Conservation (phyloP, 2,329 filamentous ascomycete genomes). For the Myriosclerotinia curreyana region DNA sequence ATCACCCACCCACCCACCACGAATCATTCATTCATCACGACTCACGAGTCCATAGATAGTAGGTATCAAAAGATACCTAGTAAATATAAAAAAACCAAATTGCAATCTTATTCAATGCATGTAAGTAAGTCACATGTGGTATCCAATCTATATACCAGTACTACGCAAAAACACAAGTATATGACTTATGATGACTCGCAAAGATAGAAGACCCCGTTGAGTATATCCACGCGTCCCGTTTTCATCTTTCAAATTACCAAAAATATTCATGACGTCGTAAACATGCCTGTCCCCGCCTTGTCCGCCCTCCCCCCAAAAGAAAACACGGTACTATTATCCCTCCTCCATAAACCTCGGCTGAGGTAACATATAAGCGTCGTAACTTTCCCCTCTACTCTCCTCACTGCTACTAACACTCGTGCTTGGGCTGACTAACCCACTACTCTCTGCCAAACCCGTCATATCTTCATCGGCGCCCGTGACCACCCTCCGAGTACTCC, state of each 20-base stretch:
- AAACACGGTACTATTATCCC: constrained; percentile 3
- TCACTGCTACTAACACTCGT: constrained; percentile 38
- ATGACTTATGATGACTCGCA: not conserved
- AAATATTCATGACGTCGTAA: constrained; percentile 19
- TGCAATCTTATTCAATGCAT: not conserved
- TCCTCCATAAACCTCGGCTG: constrained; percentile 16
- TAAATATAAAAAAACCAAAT: not conserved
- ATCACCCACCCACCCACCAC: not conserved
- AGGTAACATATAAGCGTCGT: constrained; percentile 24
- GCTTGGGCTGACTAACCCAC: constrained; percentile 38
- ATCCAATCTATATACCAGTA: constrained; percentile 13
- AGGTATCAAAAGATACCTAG: no score
- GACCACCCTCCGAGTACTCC: constrained; percentile 22
- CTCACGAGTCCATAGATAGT: not conserved
- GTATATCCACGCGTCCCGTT: not conserved
- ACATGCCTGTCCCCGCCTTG: not conserved
- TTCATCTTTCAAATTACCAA: not conserved
- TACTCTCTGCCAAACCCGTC: constrained; percentile 31
- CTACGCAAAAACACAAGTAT: not conserved
- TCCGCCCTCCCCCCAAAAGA: not conserved
- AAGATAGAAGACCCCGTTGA: not conserved
- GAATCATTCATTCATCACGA: not conserved
- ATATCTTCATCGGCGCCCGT: constrained; percentile 30
- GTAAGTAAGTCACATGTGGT: not conserved
- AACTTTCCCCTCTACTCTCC: constrained; percentile 26